Conservation (phyloP, 192 early-diverging fungal genomes). For the Mortierella claussenii region DNA sequence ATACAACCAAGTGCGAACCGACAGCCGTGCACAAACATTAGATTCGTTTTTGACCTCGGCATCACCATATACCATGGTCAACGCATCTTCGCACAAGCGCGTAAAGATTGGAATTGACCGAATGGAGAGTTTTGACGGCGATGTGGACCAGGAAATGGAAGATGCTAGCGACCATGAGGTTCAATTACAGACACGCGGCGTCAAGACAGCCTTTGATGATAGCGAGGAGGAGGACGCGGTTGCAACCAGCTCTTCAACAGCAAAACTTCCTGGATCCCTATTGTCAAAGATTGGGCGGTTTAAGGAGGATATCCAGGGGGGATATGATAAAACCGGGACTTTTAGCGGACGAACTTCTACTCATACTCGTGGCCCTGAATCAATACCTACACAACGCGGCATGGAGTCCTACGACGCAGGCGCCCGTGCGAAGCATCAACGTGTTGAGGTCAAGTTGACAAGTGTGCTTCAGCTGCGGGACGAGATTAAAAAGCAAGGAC, state of each 20-base stretch:
- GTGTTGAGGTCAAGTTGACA: constrained; percentile 82
- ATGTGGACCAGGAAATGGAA: constrained; percentile 26
- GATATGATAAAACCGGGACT: not conserved
- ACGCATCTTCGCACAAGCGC: constrained; percentile 18
- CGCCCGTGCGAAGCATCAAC: constrained; percentile 28
- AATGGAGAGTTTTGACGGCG: not conserved
- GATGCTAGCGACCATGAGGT: not conserved
- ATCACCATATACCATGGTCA: constrained; percentile 15
- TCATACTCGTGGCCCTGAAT: no score
- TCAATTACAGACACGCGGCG: not conserved
- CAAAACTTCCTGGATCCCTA: constrained; percentile 5
- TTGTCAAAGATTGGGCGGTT: constrained; percentile 30
- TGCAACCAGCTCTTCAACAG: not conserved
- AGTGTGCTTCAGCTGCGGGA: constrained; percentile 84
- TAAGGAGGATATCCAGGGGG: constrained; percentile 11
- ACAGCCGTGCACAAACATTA: constrained; percentile 81
- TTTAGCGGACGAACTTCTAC: no score
- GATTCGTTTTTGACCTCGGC: constrained; percentile 67
- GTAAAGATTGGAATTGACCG: constrained; percentile 13
- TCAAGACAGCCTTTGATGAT: constrained; percentile 4
- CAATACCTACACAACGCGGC: no score
- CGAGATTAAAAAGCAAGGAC: constrained; percentile 69
- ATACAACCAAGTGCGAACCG: constrained; percentile 88
- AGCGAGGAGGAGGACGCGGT: not conserved
- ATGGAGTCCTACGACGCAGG: no score